A percentile compares a stretch with the other conserved stretches of the same genome.
Evolutionary conservation across 2,329 filamentous ascomycete genomes (phyloP).

Genomic region (Laburnicola sp.): DNA sequence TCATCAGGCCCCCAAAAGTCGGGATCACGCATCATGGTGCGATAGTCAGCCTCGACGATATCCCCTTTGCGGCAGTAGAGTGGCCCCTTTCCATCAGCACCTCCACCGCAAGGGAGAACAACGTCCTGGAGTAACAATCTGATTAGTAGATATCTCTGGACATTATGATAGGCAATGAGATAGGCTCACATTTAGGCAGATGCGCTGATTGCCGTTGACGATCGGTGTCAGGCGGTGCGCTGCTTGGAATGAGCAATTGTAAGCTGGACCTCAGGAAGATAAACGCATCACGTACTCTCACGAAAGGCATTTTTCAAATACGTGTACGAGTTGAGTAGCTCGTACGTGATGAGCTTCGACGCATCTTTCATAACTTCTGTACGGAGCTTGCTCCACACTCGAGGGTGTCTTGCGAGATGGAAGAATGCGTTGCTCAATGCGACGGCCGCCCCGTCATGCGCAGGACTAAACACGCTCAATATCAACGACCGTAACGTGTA

Average conservation of each 20-base stretch:
- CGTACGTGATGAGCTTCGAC: constrained; percentile 20
- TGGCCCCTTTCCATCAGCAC: constrained; percentile 3
- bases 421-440: constrained; percentile 26
- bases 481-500: constrained; percentile 20
- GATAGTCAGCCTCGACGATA: constrained; percentile 15
- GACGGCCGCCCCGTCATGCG: constrained; percentile 23
- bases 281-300: constrained; percentile 10
- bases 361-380: constrained; percentile 16
- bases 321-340: constrained; percentile 20
- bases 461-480: constrained; percentile 25
- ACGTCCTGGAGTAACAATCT: not conserved
- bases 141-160: not conserved
- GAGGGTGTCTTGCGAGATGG: constrained; percentile 25
- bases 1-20: constrained; percentile 16
- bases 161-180: too few species aligned
- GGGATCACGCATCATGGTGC: constrained; percentile 11
- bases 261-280: not conserved
- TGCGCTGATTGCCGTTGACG: constrained; percentile 8
- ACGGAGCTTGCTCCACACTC: constrained; percentile 21
- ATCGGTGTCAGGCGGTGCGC: constrained; percentile 14
- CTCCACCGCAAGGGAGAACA: constrained; percentile 15
- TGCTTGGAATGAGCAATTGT: not conserved
- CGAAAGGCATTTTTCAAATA: constrained; percentile 20
- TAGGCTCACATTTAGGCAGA: constrained; percentile 3
- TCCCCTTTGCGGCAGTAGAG: constrained; percentile 15